Percentiles rank a stretch among this genome's conserved stretches.
Evolutionary conservation across 208 protist species (phyloP).

Genomic region (Leishmania major): DNA sequence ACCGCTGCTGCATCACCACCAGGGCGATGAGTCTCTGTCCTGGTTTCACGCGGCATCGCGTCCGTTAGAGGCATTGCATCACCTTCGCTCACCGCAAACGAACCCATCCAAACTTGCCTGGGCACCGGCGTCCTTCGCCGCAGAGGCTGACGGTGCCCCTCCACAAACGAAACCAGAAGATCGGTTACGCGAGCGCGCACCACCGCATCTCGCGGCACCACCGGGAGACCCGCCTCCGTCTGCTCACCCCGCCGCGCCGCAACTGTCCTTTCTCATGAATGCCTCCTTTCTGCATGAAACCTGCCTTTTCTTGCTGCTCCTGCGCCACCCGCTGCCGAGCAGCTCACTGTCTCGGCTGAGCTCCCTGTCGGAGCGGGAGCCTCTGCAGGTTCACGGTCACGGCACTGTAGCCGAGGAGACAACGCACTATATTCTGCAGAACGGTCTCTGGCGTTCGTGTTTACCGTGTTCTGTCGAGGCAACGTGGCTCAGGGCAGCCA

Average conservation of each 20-base stretch:
- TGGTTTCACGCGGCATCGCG: not conserved
- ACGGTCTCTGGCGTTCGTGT: not conserved
- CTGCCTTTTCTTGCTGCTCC: slow-evolving; percentile 67
- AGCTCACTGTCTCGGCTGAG: not conserved
- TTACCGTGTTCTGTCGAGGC: not conserved
- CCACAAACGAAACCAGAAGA: not conserved
- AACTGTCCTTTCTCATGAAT: slow-evolving; percentile 36
- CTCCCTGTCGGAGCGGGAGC: not conserved
- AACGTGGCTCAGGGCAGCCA: slow-evolving; percentile 11
- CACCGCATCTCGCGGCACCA: not conserved
- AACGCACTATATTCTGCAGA: not conserved
- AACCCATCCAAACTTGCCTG: not conserved
- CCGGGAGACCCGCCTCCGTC: not conserved
- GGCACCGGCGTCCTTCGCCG: slow-evolving; percentile 6
- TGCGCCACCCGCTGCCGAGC: slow-evolving; percentile 24
- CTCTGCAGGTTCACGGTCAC: not conserved
- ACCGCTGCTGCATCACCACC: not conserved
- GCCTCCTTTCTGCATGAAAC: slow-evolving; percentile 66
- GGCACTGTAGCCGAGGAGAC: not conserved
- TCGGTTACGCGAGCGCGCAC: not conserved
- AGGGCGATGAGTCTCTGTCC: not conserved
- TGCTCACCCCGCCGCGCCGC: not conserved
- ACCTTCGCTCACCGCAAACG: not conserved
- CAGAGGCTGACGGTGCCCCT: not conserved
- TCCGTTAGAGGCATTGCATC: not conserved